Percentiles rank a stretch among this genome's conserved stretches.
These are phyloP conservation scores for Mycena sanguinolenta DNA, from an alignment of 768 basidiomycete genomes.

Conservation along the genomic window DNA sequence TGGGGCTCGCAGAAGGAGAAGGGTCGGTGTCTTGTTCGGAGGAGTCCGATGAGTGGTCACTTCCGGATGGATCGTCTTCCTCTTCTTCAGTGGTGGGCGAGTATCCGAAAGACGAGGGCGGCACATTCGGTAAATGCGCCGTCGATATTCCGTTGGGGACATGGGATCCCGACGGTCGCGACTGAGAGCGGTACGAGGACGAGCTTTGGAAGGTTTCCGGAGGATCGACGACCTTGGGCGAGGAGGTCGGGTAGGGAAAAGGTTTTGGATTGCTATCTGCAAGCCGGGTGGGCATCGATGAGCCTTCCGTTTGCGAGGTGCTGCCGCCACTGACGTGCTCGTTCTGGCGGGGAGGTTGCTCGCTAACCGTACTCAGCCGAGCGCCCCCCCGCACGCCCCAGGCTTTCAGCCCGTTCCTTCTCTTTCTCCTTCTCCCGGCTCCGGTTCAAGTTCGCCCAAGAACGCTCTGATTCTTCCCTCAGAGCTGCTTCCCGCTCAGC, in stretches of 20 bases:
- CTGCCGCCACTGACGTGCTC: constrained; percentile 25
- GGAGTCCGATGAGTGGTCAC: not conserved
- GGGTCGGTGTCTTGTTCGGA: not conserved
- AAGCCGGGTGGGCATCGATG: constrained; percentile 24
- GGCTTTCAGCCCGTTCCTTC: constrained; percentile 3
- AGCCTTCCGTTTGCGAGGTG: constrained; percentile 19
- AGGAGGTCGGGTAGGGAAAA: not conserved
- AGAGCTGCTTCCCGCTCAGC: constrained; percentile 12
- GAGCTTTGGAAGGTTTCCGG: not conserved
- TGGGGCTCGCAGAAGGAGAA: not conserved
- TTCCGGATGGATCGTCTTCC: not conserved
- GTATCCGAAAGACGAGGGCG: not conserved
- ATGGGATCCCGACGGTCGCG: not conserved
- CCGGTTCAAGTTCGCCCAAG: constrained; percentile 2
- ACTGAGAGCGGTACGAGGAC: not conserved
- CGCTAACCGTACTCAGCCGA: constrained; percentile 24
- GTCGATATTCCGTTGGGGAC: constrained; percentile 13
- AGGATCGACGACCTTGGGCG: not conserved
- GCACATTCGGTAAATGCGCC: not conserved
- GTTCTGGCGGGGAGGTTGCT: constrained; percentile 20
- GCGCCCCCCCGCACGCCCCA: constrained; percentile 4
- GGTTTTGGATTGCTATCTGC: constrained; percentile 9
- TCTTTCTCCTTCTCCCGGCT: constrained; percentile 20
- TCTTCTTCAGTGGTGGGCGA: constrained; percentile 1
- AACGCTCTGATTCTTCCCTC: constrained; percentile 11